phyloP scores from a whole-genome alignment of 192 early-diverging fungal species.

The Gryganskiella cystojenkinii region DNA sequence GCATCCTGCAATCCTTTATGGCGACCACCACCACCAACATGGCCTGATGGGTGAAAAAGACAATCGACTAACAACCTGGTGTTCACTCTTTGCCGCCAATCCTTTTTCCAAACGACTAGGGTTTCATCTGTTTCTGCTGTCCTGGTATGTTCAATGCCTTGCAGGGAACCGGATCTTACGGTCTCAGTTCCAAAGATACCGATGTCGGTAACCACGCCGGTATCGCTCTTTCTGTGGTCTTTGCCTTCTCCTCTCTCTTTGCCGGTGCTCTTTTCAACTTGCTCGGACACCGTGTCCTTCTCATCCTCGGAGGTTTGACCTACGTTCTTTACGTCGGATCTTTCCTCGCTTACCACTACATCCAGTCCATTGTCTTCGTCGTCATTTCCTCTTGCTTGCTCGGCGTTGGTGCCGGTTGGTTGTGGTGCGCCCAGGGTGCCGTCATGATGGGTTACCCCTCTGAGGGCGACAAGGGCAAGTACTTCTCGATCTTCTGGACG shows the following conservation, averaged over 20 bases:
- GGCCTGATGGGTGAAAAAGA: no score
- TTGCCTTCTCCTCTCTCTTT: conserved; percentile 77
- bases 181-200: conserved; percentile 31
- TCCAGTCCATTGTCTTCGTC: conserved; percentile 61
- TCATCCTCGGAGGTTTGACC: conserved; percentile 71
- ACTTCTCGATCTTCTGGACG: conserved; percentile 88
- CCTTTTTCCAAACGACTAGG: conserved; percentile 58
- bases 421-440: conserved; percentile 80
- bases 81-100: no score
- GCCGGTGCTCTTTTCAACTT: conserved; percentile 81
- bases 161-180: conserved; percentile 36
- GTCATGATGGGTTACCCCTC: conserved; percentile 88
- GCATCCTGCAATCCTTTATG: no score
- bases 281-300: conserved; percentile 71
- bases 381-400: conserved; percentile 80
- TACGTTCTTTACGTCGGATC: conserved; percentile 83
- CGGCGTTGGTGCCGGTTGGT: conserved; percentile 81
- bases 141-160: conserved; percentile 82
- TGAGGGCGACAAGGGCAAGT: conserved; percentile 81
- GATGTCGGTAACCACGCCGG: conserved; percentile 72
- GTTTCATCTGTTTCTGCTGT: conserved; percentile 81
- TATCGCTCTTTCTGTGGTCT: conserved; percentile 78
- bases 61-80: no score
- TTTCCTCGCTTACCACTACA: conserved; percentile 69
- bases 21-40: no score